Percentiles rank a stretch among this genome's conserved stretches.
Conservation (phyloP, 768 basidiomycete genomes). For the Trametes villosa region DNA sequence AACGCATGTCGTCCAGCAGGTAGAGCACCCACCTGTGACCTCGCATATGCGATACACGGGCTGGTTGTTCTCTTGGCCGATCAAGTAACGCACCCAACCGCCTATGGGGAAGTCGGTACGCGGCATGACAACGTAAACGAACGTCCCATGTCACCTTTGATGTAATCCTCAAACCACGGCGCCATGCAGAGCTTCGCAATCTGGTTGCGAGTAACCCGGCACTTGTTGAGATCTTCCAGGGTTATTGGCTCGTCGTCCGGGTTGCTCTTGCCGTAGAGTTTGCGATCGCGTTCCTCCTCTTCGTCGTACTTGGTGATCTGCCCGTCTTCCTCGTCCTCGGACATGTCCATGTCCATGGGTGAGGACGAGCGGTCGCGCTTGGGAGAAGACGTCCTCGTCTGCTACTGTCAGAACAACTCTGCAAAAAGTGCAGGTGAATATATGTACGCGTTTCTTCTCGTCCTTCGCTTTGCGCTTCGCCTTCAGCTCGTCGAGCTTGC, state of each 20-base stretch:
- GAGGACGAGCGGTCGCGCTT: slow-evolving; percentile 77
- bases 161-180: slow-evolving; percentile 87
- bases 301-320: slow-evolving; percentile 76
- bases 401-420: slow-evolving; percentile 23
- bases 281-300: slow-evolving; percentile 68
- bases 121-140: background rate
- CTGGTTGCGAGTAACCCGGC: slow-evolving; percentile 67
- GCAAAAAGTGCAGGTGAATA: background rate
- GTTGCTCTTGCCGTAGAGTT: slow-evolving; percentile 46
- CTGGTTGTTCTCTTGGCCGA: slow-evolving; percentile 55
- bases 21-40: slow-evolving; percentile 61
- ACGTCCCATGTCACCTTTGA: slow-evolving; percentile 57
- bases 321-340: slow-evolving; percentile 81
- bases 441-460: slow-evolving; percentile 78
- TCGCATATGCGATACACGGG: slow-evolving; percentile 84
- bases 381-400: slow-evolving; percentile 59
- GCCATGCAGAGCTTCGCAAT: slow-evolving; percentile 73
- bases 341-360: slow-evolving; percentile 85
- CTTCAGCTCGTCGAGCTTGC: slow-evolving; percentile 83
- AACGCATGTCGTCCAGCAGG: background rate
- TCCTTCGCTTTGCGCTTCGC: slow-evolving; percentile 87
- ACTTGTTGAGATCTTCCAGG: slow-evolving; percentile 60
- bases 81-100: slow-evolving; percentile 84
- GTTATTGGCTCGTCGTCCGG: slow-evolving; percentile 54
- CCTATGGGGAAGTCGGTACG: slow-evolving; percentile 47